Conservation (phyloP, 2,329 filamentous ascomycete species). For the Exophiala viscosa region DNA sequence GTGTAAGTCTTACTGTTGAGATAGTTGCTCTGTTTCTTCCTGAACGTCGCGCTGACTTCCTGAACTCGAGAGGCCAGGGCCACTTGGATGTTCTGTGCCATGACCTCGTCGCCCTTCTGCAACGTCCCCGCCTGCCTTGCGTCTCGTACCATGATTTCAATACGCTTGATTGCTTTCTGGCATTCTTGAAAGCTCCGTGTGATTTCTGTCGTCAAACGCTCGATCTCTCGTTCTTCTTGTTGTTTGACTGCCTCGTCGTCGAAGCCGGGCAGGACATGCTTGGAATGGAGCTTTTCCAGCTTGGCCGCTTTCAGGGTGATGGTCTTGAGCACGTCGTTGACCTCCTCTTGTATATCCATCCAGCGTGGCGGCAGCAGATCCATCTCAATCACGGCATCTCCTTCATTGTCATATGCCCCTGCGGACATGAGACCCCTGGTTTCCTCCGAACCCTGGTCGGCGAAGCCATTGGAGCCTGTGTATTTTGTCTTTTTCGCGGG, state of each 20-base stretch:
- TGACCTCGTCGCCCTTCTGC: conserved; percentile 80
- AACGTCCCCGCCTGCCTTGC: conserved; percentile 66
- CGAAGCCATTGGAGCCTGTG: conserved; percentile 57
- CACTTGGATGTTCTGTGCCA: conserved; percentile 95
- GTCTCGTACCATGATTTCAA: conserved; percentile 83
- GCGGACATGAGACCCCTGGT: conserved; percentile 79
- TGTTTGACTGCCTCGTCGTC: conserved; percentile 89
- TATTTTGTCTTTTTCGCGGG: conserved; percentile 79
- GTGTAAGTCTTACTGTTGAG: conserved; percentile 68
- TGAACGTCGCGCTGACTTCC: conserved; percentile 84
- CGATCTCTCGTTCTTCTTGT: conserved; percentile 84
- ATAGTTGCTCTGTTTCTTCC: conserved; percentile 97
- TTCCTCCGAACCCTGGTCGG: conserved; percentile 62
- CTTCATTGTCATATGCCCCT: conserved; percentile 75
- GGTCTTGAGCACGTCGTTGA: conserved; percentile 73
- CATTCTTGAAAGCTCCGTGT: conserved; percentile 86
- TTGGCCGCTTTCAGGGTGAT: conserved; percentile 79
- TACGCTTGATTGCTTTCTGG: conserved; percentile 79
- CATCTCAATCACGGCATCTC: conserved; percentile 97
- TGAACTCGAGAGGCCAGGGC: conserved; percentile 84
- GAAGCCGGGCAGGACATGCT: conserved; percentile 93
- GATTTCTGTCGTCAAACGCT: conserved; percentile 83
- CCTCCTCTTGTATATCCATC: conserved; percentile 93
- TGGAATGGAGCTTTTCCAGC: conserved; percentile 90
- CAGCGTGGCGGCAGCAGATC: conserved; percentile 90